These are phyloP conservation scores for Pilatotrama ljubarskyi DNA, from an alignment of 768 basidiomycete genomes.

Conservation along the genomic window DNA sequence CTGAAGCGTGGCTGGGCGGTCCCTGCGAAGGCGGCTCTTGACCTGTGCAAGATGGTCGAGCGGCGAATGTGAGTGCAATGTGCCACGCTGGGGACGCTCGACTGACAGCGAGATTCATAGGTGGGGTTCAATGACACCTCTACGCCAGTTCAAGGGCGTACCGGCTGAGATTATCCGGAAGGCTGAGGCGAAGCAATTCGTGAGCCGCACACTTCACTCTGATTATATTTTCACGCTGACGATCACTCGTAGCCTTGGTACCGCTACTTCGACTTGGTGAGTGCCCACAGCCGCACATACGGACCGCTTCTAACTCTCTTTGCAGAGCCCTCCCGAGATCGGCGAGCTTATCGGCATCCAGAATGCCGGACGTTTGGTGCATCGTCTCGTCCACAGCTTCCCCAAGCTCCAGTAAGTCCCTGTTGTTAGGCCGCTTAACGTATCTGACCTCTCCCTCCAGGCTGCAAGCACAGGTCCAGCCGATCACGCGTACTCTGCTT, in stretches of 20 bases:
- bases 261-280: constrained; percentile 88
- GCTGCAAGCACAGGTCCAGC: constrained; percentile 93
- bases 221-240: not conserved
- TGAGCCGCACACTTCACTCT: constrained; percentile 38
- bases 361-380: constrained; percentile 89
- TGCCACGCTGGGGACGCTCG: not conserved
- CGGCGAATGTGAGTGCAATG: constrained; percentile 62
- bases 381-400: constrained; percentile 93
- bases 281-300: constrained; percentile 8
- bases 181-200: constrained; percentile 97
- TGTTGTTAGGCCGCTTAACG: not conserved
- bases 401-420: constrained; percentile 81
- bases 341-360: constrained; percentile 94
- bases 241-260: constrained; percentile 83
- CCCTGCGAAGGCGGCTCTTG: constrained; percentile 87
- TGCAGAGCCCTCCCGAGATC: constrained; percentile 78
- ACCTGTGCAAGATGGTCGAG: constrained; percentile 96
- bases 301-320: not conserved
- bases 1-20: constrained; percentile 97
- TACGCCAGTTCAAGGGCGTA: constrained; percentile 93
- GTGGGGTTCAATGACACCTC: constrained; percentile 98
- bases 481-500: constrained; percentile 90
- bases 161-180: constrained; percentile 84
- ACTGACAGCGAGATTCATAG: constrained; percentile 38
- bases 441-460: constrained; percentile 35